Base-by-base conservation (phyloP, 129 eudicot species). In the Logfia minima region DNA sequence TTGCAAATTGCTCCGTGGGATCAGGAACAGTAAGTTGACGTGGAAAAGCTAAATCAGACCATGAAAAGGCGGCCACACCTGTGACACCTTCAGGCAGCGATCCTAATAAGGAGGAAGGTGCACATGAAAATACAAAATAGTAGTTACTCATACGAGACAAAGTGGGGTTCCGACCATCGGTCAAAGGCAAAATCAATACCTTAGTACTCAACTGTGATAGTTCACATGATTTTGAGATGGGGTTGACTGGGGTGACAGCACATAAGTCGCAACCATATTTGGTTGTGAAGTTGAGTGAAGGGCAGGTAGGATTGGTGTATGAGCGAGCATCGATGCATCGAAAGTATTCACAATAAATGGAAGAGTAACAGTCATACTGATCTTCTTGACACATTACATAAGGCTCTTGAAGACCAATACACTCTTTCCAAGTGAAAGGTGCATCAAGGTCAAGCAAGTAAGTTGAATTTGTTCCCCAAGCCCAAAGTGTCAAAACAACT, bases 21-120 rank as follows among this genome's bases (percentile, higher is more conserved):
- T 45, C 0, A 18, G 34, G 74, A 34, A 45, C 11, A 11, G 63
- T 10, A 35, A 23, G 26, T 66, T 88, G 89, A 34, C 75, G 74
- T 1, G 85, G 68, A 35, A 88, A 70, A 4, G 84, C 31, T 8
- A 88, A 52, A 31, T 68, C 68, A 1, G 85, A 81, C 58, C 71
- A 66, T 0, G 87, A 85, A 61, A 88, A 80, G 62, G 89, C 76
- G 23, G 78, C 86, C 11, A 83, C 63, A 22, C 92, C 89, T 9
- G 13, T 16, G 0, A 76, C 79, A 6, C 52, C 72, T 52, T 62
- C 43, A n/a, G 92, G 85, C 13, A 83, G 55, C 1, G 80, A 80
- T 48, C 55, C 41, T 19, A 60, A n/a, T 45, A 88, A 60, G 19
- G 77, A 35, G 17, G 56, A 52, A 45, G 89, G 87, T 11, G 89